Conservation (phyloP, 192 early-diverging fungal species). For the Globomyces pollinis-pini region DNA sequence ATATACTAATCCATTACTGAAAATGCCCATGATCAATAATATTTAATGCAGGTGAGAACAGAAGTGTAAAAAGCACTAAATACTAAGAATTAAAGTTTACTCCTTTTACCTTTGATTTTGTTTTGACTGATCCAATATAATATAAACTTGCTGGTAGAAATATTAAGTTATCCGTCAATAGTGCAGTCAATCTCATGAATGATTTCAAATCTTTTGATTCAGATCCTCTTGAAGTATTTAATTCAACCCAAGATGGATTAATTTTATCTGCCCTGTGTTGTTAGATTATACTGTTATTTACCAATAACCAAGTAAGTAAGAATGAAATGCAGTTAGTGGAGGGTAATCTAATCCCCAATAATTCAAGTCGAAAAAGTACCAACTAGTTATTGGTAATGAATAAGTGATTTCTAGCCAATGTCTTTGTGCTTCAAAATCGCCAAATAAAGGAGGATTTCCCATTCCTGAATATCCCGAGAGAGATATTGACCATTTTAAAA, state of each 20-base stretch:
- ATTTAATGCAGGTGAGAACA: slow-evolving; percentile 79
- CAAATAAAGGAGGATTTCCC: slow-evolving; percentile 69
- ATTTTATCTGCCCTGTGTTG: slow-evolving; percentile 65
- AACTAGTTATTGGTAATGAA: slow-evolving; percentile 63
- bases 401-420: slow-evolving; percentile 97
- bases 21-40: slow-evolving; percentile 97
- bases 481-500: slow-evolving; percentile 59
- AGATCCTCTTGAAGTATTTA: slow-evolving; percentile 75
- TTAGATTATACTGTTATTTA: not conserved
- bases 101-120: too few species aligned
- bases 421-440: slow-evolving; percentile 96
- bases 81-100: not conserved
- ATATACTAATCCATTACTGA: too few species aligned
- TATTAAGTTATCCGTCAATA: slow-evolving; percentile 64
- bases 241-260: slow-evolving; percentile 77
- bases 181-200: slow-evolving; percentile 85
- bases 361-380: slow-evolving; percentile 82
- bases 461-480: slow-evolving; percentile 69
- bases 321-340: slow-evolving; percentile 89
- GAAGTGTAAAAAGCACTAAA: slow-evolving; percentile 42
- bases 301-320: slow-evolving; percentile 73
- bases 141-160: slow-evolving; percentile 68
- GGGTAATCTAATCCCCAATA: slow-evolving; percentile 99
- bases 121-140: slow-evolving; percentile 44
- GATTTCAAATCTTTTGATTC: slow-evolving; percentile 66